Base-by-base conservation (phyloP, 2,329 filamentous ascomycete species). In the Apiospora marii region DNA sequence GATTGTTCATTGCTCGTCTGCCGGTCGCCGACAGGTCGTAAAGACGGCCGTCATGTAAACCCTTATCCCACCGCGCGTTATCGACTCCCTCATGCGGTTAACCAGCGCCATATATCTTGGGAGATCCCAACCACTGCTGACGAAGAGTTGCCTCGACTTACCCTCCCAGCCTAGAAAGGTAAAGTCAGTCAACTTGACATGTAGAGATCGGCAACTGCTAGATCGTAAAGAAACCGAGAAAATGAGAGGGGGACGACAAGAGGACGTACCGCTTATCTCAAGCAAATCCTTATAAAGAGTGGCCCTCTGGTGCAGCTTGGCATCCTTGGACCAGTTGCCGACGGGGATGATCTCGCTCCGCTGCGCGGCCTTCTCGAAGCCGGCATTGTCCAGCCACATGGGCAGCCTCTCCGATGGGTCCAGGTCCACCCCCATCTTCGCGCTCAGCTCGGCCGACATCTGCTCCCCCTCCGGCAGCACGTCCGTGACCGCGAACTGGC, bases 321-420 rank as follows among this genome's bases (percentile, higher is more conserved):
- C 80, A 69, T 86, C 84, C 34, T 79, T 78, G 0, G 83, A 82
- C 81, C 84, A 84, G 48, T 78, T 77, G 14, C 82, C 81, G 27
- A 85, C 75, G 0, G 84, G 84, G 37, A 86, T 73, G 75, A 84
- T 83, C 74, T 86, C 83, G 27, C 79, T 82, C 16, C 82, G 78
- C 74, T 85, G 83, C 0, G 81, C 78, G 27, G 84, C 80, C 44
- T 77, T 78, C 67, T 85, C 84, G 70, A 84, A 85, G n/a, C 83
- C 84, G 4, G 83, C 75, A 0, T 80, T 79, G 4, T 79, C 71
- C 22, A 86, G 77, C 76, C 80, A 82, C 12, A 76, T 76, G 8
- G 81, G 76, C 1, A 83, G 78, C 24, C 77, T 79, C 4, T 82
- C 81, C 16, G 81, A 79, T 0, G 84, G 84, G 71, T 85, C 84